Evolutionary conservation across 2,329 filamentous ascomycete genomes (phyloP).

Genomic region (Trichothecium roseum): DNA sequence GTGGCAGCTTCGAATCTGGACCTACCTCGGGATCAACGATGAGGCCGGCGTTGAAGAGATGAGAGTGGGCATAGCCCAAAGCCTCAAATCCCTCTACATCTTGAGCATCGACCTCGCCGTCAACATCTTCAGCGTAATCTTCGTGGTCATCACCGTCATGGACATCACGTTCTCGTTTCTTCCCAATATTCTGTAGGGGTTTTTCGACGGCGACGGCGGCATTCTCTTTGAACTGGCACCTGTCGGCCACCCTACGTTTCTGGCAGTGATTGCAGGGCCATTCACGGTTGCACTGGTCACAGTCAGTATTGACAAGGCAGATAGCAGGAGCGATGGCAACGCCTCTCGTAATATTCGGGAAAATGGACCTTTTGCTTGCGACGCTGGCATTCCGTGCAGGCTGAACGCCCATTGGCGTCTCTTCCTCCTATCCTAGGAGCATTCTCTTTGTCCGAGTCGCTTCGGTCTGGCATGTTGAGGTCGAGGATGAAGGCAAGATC

Average conservation of each 20-base stretch:
- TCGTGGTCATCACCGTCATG: constrained; percentile 10
- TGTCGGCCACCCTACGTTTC: constrained; percentile 26
- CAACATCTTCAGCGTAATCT: constrained; percentile 5
- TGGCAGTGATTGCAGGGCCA: constrained; percentile 29
- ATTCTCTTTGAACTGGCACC: constrained; percentile 20
- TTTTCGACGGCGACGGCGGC: constrained; percentile 12
- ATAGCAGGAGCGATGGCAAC: too few relatives aligned
- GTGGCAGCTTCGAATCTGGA: background rate
- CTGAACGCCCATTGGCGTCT: too few relatives aligned
- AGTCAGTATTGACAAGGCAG: constrained; percentile 7
- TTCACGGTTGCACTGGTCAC: constrained; percentile 23
- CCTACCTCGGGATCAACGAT: constrained; percentile 15
- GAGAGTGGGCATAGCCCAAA: constrained; percentile 23
- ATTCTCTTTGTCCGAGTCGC: too few relatives aligned
- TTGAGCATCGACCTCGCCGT: constrained; percentile 6
- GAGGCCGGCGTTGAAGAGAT: constrained; percentile 17
- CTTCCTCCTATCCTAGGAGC: too few relatives aligned
- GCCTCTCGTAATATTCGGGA: too few relatives aligned
- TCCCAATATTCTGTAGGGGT: constrained; percentile 3
- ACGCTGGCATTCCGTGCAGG: constrained; percentile 54
- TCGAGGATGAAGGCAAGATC: too few relatives aligned
- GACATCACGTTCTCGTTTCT: constrained; percentile 6
- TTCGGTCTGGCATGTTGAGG: too few relatives aligned
- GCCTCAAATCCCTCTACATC: constrained; percentile 19
- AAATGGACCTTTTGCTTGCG: constrained; percentile 56